Evolutionary conservation across 1,139 yeast genomes (phyloP).

Genomic region (Pichia sp.): DNA sequence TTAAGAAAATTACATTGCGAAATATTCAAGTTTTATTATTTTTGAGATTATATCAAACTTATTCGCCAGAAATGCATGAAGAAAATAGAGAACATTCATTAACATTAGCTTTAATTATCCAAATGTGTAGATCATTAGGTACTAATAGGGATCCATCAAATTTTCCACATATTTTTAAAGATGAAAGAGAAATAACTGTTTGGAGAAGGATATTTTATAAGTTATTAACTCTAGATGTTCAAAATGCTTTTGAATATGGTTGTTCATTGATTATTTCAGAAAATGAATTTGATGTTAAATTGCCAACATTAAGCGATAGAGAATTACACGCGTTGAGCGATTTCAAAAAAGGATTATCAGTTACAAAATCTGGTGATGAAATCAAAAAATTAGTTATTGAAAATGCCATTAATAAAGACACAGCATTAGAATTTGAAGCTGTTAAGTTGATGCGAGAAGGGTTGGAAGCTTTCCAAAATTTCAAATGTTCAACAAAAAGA

Average conservation of each 20-base stretch:
- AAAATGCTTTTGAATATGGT: constrained; percentile 39
- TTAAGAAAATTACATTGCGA: constrained; percentile 33
- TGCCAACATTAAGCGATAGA: constrained; percentile 27
- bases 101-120: constrained; percentile 38
- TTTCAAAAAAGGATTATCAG: constrained; percentile 23
- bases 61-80: constrained; percentile 47
- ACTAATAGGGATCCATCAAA: constrained; percentile 48
- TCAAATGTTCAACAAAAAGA: constrained; percentile 26
- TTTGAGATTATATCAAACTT: constrained; percentile 40
- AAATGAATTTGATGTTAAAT: constrained; percentile 32
- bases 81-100: constrained; percentile 43
- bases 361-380: constrained; percentile 17
- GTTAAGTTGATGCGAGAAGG: constrained; percentile 29
- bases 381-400: constrained; percentile 23
- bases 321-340: constrained; percentile 20
- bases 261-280: constrained; percentile 34
- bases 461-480: constrained; percentile 26
- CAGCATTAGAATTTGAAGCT: constrained; percentile 26
- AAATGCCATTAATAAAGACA: constrained; percentile 26
- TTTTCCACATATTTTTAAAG: constrained; percentile 29
- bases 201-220: constrained; percentile 47
- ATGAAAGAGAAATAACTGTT: constrained; percentile 27
- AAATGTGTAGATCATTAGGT: constrained; percentile 51
- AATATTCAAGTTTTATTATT: constrained; percentile 46
- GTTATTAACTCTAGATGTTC: constrained; percentile 38